These are phyloP conservation scores for Elaeis guineensis DNA, from an alignment of 176 grass and related monocot genomes.

Conservation along the genomic window DNA sequence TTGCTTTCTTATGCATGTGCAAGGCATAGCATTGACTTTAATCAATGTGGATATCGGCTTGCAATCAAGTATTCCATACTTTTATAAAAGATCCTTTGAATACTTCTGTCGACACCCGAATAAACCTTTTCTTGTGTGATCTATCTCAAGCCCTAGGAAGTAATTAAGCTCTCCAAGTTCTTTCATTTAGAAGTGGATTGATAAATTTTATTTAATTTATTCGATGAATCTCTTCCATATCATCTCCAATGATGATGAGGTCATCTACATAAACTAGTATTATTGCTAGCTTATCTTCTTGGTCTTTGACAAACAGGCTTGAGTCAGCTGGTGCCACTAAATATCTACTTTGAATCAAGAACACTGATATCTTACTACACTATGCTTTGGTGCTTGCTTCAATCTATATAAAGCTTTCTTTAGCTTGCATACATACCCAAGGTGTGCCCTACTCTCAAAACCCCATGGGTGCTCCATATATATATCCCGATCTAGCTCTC, in stretches of 20 bases:
- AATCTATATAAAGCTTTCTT: neutral
- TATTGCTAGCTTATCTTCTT: too few relatives aligned
- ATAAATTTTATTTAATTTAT: neutral
- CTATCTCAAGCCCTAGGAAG: slow-evolving; percentile 11
- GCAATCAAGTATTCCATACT: slow-evolving; percentile 13
- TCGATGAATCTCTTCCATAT: neutral
- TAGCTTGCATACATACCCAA: too few relatives aligned
- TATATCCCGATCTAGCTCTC: too few relatives aligned
- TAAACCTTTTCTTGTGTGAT: neutral
- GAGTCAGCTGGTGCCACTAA: too few relatives aligned
- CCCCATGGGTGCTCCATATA: too few relatives aligned
- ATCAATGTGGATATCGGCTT: slow-evolving; percentile 10
- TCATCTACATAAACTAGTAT: too few relatives aligned
- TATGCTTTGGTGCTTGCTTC: neutral
- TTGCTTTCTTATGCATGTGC: neutral
- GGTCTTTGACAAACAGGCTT: neutral
- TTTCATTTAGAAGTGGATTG: neutral
- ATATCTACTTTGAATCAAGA: neutral
- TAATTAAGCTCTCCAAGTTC: neutral
- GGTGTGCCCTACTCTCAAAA: too few relatives aligned
- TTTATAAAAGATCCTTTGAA: slow-evolving; percentile 11
- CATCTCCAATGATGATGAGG: neutral
- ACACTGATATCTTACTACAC: neutral
- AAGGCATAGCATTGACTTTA: neutral
- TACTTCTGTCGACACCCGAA: slow-evolving; percentile 5